Evolutionary conservation across 495 filamentous ascomycete genomes (phyloP), one percentile per base, ranked within the genome.

Genomic region (Penicillium lagena): DNA sequence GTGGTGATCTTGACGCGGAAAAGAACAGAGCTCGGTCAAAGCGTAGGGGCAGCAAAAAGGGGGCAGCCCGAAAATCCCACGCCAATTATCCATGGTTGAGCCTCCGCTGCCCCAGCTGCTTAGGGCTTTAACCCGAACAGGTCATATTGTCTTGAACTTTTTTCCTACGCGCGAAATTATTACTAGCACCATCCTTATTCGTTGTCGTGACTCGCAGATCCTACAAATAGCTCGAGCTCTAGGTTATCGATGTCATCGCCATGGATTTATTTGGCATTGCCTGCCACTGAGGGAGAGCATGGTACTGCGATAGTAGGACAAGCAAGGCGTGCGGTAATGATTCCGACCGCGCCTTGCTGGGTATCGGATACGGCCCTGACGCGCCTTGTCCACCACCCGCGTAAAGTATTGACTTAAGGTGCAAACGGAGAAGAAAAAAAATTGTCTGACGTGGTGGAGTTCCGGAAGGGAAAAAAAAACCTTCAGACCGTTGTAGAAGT

Each of bases 301-400:
- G 32, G 2, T 2, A n/a, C 31, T 34, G 10, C 32, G 32, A 34
- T 0, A 3, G 6, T 34, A 34, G n/a, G 32, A 34, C 32, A 10
- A 34, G 32, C 32, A 34, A 11, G 10, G 32, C 2, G n/a, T 34
- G 9, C n/a, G 9, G 2, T 34, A 34, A 10, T 34, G 9, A 11
- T 12, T 11, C 32, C 4, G 9, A 11, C 32, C 32, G n/a, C 9
- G 17, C n/a, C 38, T 29, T 17, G 17, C 15, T 29, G 28, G 12
- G 35, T 43, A 35, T 29, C 29, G 46, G 15, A 47, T 45, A 40
- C 43, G 45, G 44, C 30, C 29, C 52, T 54, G 34, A 51, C 37
- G 50, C 50, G 49, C 30, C 47, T 56, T 49, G 56, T 59, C 45
- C 46, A 55, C 59, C 40, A 62, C 59, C 58, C 53, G 4, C 22